Conservation (phyloP, 257 asterid species). For the Nemophila menziesii region DNA sequence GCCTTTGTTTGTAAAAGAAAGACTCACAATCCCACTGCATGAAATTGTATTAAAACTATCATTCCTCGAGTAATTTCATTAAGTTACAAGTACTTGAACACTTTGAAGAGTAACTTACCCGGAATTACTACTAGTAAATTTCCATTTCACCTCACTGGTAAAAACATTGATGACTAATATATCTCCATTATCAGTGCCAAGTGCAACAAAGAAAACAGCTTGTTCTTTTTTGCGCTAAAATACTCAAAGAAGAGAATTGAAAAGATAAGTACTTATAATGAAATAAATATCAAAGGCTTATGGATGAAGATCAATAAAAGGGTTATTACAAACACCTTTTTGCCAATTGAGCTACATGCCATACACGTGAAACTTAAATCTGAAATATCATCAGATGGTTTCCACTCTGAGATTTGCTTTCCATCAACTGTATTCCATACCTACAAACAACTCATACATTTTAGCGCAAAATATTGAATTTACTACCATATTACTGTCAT, state of each 20-base stretch:
- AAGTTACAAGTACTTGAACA: neutral
- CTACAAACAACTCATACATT: conserved; percentile 9
- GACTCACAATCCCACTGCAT: conserved; percentile 18
- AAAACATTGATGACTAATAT: conserved; percentile 16
- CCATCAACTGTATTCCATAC: conserved; percentile 25
- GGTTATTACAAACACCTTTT: conserved; percentile 17
- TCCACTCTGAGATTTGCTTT: conserved; percentile 21
- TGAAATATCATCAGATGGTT: conserved; percentile 5
- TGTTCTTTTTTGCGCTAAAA: conserved; percentile 19
- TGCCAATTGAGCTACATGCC: conserved; percentile 16
- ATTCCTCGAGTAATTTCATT: neutral
- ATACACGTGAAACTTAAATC: conserved; percentile 15
- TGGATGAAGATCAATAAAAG: neutral
- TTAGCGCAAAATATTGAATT: no score
- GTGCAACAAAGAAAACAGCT: conserved; percentile 19
- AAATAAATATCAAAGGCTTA: neutral
- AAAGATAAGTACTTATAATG: neutral
- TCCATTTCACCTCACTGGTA: conserved; percentile 17
- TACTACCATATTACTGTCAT: neutral
- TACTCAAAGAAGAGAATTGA: neutral
- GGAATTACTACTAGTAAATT: conserved; percentile 14
- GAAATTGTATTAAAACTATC: conserved; percentile 4
- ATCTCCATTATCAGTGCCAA: conserved; percentile 19
- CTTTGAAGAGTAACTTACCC: conserved; percentile 12
- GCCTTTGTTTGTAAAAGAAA: conserved; percentile 16